Evolutionary conservation across 371 early-diverging fungal genomes (phyloP), one percentile per base, ranked within the genome.

Genomic region (Mucor sp.): DNA sequence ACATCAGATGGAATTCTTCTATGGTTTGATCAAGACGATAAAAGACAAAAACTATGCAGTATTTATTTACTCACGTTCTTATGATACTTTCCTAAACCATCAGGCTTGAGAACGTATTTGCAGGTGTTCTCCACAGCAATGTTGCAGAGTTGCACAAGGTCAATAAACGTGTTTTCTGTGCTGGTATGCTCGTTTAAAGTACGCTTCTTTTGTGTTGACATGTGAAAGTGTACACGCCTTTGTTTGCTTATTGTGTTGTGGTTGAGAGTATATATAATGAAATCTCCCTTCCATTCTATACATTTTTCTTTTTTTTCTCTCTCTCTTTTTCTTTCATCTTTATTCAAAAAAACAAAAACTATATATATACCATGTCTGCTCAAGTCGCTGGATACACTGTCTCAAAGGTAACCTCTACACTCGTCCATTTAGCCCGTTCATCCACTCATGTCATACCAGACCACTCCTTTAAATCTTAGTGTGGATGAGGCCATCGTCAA

Each of bases 401-500:
- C 14, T 64, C 63, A 19, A 69, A 69, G 39, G 74, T 72, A 60
- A 28, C 7, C 28, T 32, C 12, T 11, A 0, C 28, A 9, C 14
- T 60, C 4, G 15, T 6, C 30, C 30, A 35, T 4, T 30, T 6
- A 3, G 27, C 53, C 14, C 25, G 17, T 19, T 19, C 8, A 35
- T 56, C 9, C 11, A 33, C 6, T 59, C 14, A 30, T 37, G 30
- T 23, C 4, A 7, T 6, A 8, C 57, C 60, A 79, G 77, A 65
- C 77, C 28, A 73, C 74, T 14, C 55, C 62, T 33, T 67, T 77
- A 55, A 70, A 68, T 43, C 47, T 81, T 28, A 64, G 62, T 56
- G 48, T 82, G 1, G 71, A 79, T 11, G 79, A 82, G 62, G 76
- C 77, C 35, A 56, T 79, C 12, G 12, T 27, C 17, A 67, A 71